Conservation (phyloP, 495 filamentous ascomycete species). For the Penicillium egyptiacum region DNA sequence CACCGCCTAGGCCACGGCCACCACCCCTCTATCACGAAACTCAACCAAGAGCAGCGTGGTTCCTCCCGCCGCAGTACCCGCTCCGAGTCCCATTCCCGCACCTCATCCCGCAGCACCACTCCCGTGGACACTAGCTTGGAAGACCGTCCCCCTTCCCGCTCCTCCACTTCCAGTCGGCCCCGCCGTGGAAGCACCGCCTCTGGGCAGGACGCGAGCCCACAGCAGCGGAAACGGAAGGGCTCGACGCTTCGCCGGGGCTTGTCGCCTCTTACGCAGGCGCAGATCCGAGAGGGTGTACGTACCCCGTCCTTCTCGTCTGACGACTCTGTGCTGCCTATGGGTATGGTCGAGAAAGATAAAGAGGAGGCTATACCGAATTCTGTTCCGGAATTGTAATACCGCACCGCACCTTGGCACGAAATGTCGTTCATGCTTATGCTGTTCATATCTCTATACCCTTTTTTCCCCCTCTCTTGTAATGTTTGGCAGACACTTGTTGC, state of each 20-base stretch:
- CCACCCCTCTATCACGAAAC: constrained; percentile 35
- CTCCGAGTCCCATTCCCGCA: constrained; percentile 48
- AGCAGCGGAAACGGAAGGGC: constrained; percentile 38
- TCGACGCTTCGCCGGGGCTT: constrained; percentile 37
- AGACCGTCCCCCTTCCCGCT: constrained; percentile 43
- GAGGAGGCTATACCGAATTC: constrained; percentile 25
- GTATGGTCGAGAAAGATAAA: constrained; percentile 28
- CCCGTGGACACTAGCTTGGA: constrained; percentile 33
- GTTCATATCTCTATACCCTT: constrained; percentile 14
- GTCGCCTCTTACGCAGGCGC: constrained; percentile 47
- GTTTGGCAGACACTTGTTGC: neutral
- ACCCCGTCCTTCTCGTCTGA: constrained; percentile 42
- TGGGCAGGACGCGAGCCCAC: constrained; percentile 31
- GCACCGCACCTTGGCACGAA: constrained; percentile 7
- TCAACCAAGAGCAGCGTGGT: constrained; percentile 37
- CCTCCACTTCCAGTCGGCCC: constrained; percentile 34
- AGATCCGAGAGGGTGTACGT: constrained; percentile 42
- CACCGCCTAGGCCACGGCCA: constrained; percentile 32
- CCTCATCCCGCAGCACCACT: constrained; percentile 51
- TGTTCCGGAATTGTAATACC: constrained; percentile 18
- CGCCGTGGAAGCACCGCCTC: constrained; percentile 39
- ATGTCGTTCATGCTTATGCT: constrained; percentile 1
- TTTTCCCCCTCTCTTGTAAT: neutral
- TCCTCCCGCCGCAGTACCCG: constrained; percentile 38
- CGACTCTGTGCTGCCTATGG: constrained; percentile 33